Evolutionary conservation across 1,284 basidiomycete species (phyloP).

Genomic region (Ceratobasidium sp.): DNA sequence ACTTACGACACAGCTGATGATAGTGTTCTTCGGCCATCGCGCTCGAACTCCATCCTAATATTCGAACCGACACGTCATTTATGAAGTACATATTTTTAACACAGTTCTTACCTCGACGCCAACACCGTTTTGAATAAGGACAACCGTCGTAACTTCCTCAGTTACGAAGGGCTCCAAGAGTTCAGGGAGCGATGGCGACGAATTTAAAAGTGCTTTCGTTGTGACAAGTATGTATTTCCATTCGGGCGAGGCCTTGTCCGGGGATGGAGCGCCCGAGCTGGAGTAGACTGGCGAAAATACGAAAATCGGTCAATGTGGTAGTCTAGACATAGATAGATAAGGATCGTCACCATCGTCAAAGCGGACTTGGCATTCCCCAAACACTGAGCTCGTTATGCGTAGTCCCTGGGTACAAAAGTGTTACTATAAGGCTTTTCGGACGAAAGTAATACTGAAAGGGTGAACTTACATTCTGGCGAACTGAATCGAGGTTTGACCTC

Average conservation of each 20-base stretch:
- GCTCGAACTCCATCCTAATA: conserved; percentile 35
- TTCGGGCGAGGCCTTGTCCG: conserved; percentile 13
- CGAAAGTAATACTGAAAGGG: background rate
- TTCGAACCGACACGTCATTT: background rate
- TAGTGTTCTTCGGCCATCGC: conserved; percentile 44
- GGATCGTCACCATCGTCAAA: conserved; percentile 37
- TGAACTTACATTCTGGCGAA: conserved; percentile 27
- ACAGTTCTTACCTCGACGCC: conserved; percentile 40
- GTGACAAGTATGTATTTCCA: conserved; percentile 44
- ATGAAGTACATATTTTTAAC: background rate
- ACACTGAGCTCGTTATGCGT: conserved; percentile 25
- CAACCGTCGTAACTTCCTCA: conserved; percentile 34
- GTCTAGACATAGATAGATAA: background rate
- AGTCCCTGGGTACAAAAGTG: conserved; percentile 29
- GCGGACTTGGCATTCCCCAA: conserved; percentile 24
- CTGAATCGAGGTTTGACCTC: conserved; percentile 40
- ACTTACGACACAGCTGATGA: conserved; percentile 46
- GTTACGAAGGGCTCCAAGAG: conserved; percentile 44
- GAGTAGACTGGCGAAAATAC: conserved; percentile 32
- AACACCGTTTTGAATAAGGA: conserved; percentile 44
- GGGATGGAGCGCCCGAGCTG: background rate
- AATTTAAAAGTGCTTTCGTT: conserved; percentile 41
- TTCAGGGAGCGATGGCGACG: conserved; percentile 41
- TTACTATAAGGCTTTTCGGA: background rate
- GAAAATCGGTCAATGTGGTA: background rate